phyloP scores from a whole-genome alignment of 257 asterid genomes.

The Lycium ferocissimum region DNA sequence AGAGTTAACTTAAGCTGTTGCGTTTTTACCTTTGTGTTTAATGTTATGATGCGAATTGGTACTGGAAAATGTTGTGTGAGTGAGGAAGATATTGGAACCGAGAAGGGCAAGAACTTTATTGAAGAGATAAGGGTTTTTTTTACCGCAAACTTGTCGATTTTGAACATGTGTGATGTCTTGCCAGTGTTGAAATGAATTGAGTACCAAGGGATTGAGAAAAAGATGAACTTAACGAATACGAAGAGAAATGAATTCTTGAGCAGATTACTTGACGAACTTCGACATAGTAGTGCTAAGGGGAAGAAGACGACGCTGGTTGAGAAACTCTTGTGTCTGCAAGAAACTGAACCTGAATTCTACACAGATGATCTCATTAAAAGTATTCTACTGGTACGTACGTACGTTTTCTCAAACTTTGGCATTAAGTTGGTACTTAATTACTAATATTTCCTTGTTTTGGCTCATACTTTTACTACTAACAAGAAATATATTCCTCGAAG shows the following conservation, averaged over 20 bases:
- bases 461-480: too few species aligned
- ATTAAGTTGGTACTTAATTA: too few species aligned
- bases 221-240: slow-evolving; percentile 18
- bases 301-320: slow-evolving; percentile 38
- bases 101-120: slow-evolving; percentile 38
- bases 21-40: slow-evolving; percentile 43
- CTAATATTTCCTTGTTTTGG: too few species aligned
- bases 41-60: slow-evolving; percentile 41
- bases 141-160: background rate
- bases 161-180: slow-evolving; percentile 42
- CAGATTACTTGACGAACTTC: slow-evolving; percentile 17
- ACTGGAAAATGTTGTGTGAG: slow-evolving; percentile 45
- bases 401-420: background rate
- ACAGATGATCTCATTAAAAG: slow-evolving; percentile 38
- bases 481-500: too few species aligned
- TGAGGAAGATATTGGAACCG: slow-evolving; percentile 47
- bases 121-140: slow-evolving; percentile 39
- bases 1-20: slow-evolving; percentile 36
- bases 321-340: slow-evolving; percentile 37
- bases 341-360: slow-evolving; percentile 40
- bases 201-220: slow-evolving; percentile 31
- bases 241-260: slow-evolving; percentile 36
- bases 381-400: slow-evolving; percentile 38
- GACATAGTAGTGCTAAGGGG: background rate
- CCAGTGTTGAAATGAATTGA: slow-evolving; percentile 42